A percentile compares a stretch with the other conserved stretches of the same genome.
Evolutionary conservation across 1,139 yeast species (phyloP).

Genomic region (Pichia sp.): DNA sequence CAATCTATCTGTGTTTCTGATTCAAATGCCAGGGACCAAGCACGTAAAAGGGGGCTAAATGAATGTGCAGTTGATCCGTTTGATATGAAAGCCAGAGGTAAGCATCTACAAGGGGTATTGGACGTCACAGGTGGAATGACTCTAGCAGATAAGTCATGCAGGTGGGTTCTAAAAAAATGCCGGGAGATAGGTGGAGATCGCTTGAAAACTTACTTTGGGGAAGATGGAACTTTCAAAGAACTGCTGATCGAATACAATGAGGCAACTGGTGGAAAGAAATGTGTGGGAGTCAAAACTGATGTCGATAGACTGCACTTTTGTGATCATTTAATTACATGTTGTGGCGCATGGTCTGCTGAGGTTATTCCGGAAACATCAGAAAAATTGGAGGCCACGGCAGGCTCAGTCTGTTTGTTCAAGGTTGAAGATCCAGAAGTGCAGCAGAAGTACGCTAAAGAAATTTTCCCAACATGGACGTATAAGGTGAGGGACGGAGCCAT

Average conservation of each 20-base stretch:
- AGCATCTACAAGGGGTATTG: constrained; percentile 23
- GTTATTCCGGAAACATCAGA: constrained; percentile 30
- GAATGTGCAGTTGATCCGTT: constrained; percentile 23
- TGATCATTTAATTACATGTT: constrained; percentile 31
- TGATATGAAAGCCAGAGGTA: constrained; percentile 10
- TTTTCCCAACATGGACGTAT: constrained; percentile 22
- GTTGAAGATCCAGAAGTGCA: constrained; percentile 10
- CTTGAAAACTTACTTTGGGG: constrained; percentile 18
- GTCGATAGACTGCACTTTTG: constrained; percentile 28
- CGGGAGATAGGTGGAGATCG: constrained; percentile 10
- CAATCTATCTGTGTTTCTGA: constrained; percentile 18
- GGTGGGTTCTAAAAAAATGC: constrained; percentile 24
- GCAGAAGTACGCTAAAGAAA: constrained; percentile 13
- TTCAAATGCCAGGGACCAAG: constrained; percentile 11
- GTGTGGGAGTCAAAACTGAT: constrained; percentile 27
- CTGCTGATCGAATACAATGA: constrained; percentile 11
- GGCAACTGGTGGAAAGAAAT: constrained; percentile 1
- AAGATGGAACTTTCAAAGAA: constrained; percentile 11
- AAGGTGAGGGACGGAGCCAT: constrained; percentile 18
- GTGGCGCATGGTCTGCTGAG: constrained; percentile 36
- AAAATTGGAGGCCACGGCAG: constrained; percentile 31
- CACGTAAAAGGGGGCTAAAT: constrained; percentile 10
- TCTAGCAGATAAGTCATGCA: constrained; percentile 30
- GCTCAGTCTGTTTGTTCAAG: constrained; percentile 21
- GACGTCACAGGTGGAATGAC: constrained; percentile 33